Conservation (phyloP, 179 eudicot species). For the Spinacia oleracea region DNA sequence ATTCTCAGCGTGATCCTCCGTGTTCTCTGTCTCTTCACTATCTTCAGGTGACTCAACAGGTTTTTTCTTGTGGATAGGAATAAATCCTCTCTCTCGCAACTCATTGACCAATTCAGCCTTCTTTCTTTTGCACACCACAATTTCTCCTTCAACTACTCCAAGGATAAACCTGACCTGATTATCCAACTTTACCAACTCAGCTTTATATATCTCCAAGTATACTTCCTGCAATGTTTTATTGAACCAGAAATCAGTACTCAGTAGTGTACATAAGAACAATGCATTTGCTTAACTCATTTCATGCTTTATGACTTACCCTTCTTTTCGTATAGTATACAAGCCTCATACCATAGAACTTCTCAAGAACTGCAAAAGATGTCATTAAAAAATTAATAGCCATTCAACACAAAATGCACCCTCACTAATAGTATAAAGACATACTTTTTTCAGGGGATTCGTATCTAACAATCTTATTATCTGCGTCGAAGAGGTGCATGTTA, state of each 20-base stretch:
- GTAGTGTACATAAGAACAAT: too few relatives aligned
- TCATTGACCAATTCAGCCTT: constrained; percentile 73
- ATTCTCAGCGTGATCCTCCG: constrained; percentile 26
- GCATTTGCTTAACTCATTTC: background rate
- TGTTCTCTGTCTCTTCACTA: constrained; percentile 38
- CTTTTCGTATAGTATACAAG: constrained; percentile 65
- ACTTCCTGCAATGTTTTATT: constrained; percentile 40
- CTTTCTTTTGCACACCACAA: constrained; percentile 76
- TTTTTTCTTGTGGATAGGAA: constrained; percentile 63
- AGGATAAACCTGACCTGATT: constrained; percentile 82
- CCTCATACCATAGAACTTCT: constrained; percentile 65
- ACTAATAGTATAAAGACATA: constrained; percentile 32
- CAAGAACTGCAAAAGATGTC: constrained; percentile 63
- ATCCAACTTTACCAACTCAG: constrained; percentile 54
- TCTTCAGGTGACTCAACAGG: constrained; percentile 46
- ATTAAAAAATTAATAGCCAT: background rate
- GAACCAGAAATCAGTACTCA: background rate
- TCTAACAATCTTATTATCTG: constrained; percentile 75
- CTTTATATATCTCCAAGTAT: constrained; percentile 52
- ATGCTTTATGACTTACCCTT: constrained; percentile 43
- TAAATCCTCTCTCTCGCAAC: constrained; percentile 64
- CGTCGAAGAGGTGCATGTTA: constrained; percentile 92
- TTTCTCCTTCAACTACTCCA: constrained; percentile 75
- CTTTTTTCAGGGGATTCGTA: constrained; percentile 83
- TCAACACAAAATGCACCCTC: background rate